Evolutionary conservation across 139 green algal genomes (phyloP).

Genomic region (Zygnema cylindricum): DNA sequence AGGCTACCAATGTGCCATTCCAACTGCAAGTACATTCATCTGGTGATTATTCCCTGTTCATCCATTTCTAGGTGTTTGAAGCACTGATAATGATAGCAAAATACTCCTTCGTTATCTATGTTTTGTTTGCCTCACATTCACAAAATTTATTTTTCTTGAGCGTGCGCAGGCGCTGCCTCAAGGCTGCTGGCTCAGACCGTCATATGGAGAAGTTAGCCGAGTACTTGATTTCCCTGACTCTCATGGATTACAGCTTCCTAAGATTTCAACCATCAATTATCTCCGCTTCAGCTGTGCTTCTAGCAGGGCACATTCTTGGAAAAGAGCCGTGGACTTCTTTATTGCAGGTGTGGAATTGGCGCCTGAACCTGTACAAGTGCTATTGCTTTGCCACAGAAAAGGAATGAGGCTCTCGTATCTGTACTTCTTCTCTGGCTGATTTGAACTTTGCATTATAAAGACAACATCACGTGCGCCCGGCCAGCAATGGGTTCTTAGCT

Average conservation of each 20-base stretch:
- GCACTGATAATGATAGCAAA: no score
- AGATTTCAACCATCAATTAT: conserved; percentile 30
- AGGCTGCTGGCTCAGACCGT: not conserved
- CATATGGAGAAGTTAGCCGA: conserved; percentile 29
- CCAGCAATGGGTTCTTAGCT: not conserved
- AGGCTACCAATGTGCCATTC: conserved; percentile 44
- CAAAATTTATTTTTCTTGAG: not conserved
- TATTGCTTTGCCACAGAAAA: no score
- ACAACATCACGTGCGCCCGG: not conserved
- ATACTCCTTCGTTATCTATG: no score
- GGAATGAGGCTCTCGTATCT: not conserved
- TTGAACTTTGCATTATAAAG: not conserved
- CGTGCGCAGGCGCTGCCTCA: conserved; percentile 32
- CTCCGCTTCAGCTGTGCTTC: conserved; percentile 31
- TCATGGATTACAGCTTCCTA: conserved; percentile 50
- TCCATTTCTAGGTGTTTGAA: not conserved
- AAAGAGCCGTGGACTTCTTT: conserved; percentile 1
- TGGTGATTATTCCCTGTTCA: conserved; percentile 12
- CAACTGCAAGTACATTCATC: conserved; percentile 49
- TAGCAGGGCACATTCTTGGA: conserved; percentile 24
- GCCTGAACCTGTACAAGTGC: not conserved
- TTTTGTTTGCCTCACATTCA: not conserved
- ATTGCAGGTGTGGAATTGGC: conserved; percentile 17
- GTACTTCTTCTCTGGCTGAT: not conserved
- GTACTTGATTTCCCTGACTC: conserved; percentile 29